phyloP scores from a whole-genome alignment of 306 rosid species.

The Cercis canadensis region DNA sequence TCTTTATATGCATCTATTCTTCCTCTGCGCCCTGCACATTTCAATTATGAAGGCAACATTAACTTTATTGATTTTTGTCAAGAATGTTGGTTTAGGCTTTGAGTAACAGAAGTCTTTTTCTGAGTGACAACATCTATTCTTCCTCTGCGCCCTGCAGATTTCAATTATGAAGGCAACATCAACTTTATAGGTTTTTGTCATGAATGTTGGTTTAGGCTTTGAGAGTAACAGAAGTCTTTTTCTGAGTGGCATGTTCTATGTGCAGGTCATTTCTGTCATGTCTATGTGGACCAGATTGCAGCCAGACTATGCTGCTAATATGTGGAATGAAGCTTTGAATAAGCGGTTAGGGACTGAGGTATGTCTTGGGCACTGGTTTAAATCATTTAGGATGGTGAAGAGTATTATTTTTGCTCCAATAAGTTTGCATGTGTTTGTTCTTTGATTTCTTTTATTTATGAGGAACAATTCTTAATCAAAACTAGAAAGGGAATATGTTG shows the following conservation, averaged over 20 bases:
- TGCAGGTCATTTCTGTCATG: conserved; percentile 99
- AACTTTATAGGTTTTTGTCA: neutral
- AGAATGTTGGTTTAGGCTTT: neutral
- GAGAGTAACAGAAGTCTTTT: conserved; percentile 23
- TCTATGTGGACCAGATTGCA: conserved; percentile 98
- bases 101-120: conserved; percentile 21
- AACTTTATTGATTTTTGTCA: neutral
- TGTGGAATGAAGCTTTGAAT: conserved; percentile 99
- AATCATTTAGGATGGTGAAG: conserved; percentile 4
- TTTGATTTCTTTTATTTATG: no score
- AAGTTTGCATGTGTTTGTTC: neutral
- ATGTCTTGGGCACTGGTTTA: conserved; percentile 18
- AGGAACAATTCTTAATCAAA: no score
- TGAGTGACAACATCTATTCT: conserved; percentile 19
- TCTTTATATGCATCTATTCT: neutral
- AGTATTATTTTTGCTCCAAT: conserved; percentile 12
- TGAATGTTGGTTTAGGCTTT: neutral
- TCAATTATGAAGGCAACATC: neutral
- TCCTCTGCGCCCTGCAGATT: neutral
- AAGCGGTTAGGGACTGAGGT: conserved; percentile 96
- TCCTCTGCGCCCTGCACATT: neutral
- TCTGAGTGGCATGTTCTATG: conserved; percentile 33
- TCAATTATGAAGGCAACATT: neutral
- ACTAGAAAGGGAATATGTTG: no score
- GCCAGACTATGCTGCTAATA: conserved; percentile 97